Evolutionary conservation across 306 rosid genomes (phyloP).

Genomic region (Vigna trinervia): DNA sequence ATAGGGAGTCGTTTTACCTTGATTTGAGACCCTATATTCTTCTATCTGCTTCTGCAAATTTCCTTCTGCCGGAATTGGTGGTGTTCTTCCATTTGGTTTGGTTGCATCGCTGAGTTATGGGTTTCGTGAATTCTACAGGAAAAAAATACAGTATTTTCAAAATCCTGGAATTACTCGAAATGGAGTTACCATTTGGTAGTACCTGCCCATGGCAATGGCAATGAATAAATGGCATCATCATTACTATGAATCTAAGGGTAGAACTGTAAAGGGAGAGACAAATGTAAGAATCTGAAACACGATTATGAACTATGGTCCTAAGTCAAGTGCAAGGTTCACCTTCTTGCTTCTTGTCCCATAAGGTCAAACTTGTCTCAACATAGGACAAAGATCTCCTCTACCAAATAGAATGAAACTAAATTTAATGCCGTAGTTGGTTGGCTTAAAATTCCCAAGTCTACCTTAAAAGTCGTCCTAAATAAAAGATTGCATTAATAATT

Average conservation of each 20-base stretch:
- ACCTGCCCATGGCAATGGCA: background rate
- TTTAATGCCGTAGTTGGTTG: conserved; percentile 10
- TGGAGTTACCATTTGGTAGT: conserved; percentile 36
- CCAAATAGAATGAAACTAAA: background rate
- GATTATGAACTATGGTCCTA: background rate
- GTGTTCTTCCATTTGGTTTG: conserved; percentile 7
- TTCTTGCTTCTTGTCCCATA: background rate
- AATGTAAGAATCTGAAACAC: background rate
- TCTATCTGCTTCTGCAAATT: background rate
- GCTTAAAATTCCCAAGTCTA: conserved; percentile 1
- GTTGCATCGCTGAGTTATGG: conserved; percentile 3
- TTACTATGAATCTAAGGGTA: too few relatives aligned
- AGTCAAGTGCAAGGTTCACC: background rate
- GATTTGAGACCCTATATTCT: too few relatives aligned
- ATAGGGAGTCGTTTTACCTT: background rate
- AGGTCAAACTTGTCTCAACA: background rate
- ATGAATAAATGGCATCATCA: background rate
- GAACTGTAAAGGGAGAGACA: too few relatives aligned
- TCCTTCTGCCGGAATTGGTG: background rate
- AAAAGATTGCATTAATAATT: background rate
- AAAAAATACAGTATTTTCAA: conserved; percentile 33
- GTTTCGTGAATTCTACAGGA: background rate
- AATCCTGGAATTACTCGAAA: conserved; percentile 45
- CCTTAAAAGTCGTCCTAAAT: background rate
- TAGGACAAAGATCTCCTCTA: background rate